Conservation (phyloP, 1,284 basidiomycete species). For the Ustilago crameri region DNA sequence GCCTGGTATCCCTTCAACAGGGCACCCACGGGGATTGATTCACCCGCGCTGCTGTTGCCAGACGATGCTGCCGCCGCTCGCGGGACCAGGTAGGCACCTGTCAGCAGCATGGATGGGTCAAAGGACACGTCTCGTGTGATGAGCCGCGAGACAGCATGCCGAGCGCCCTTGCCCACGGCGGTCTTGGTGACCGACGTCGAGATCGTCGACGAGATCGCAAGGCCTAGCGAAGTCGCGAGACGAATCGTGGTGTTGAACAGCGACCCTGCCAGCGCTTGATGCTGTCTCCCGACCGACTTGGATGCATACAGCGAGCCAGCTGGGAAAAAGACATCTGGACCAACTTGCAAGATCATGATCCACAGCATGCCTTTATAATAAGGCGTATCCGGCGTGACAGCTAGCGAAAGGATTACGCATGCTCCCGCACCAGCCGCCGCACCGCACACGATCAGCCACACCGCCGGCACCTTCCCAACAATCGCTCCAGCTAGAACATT, state of each 20-base stretch:
- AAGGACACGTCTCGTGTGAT: conserved; percentile 8
- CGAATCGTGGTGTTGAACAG: conserved; percentile 61
- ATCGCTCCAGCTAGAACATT: conserved; percentile 61
- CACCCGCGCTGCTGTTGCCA: not conserved
- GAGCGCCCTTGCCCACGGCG: conserved; percentile 14
- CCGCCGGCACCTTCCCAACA: conserved; percentile 54
- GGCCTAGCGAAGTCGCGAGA: conserved; percentile 59
- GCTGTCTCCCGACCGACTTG: conserved; percentile 43
- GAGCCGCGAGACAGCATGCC: conserved; percentile 7
- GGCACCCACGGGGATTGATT: conserved; percentile 11
- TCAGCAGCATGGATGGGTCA: conserved; percentile 25
- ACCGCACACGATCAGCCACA: conserved; percentile 60
- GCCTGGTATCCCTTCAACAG: conserved; percentile 53
- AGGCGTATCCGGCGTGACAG: conserved; percentile 74
- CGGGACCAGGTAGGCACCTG: conserved; percentile 7
- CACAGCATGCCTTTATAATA: conserved; percentile 88
- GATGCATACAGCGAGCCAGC: conserved; percentile 51
- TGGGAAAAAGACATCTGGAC: conserved; percentile 56
- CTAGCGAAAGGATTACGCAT: conserved; percentile 75
- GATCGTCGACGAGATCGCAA: conserved; percentile 57
- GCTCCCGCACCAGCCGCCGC: conserved; percentile 74
- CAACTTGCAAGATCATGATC: conserved; percentile 73
- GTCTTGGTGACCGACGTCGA: conserved; percentile 48
- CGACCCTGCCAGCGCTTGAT: conserved; percentile 58
- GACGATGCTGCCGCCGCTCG: conserved; percentile 17